Base-by-base conservation (phyloP, 2,329 filamentous ascomycete genomes). In the Alternaria postmessia region DNA sequence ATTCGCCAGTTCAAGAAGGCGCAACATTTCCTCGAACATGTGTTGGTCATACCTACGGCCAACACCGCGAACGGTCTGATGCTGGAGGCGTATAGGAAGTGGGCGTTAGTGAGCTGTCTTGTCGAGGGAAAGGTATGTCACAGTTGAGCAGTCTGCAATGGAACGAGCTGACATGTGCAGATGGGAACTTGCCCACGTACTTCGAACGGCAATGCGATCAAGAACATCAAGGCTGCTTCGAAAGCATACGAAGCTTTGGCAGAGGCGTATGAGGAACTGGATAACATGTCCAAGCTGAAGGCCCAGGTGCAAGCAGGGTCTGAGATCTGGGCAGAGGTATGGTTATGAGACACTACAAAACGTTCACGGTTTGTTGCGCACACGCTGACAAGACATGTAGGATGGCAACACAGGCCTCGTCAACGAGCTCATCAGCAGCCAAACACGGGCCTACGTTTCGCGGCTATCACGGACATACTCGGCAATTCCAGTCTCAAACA, bases 21-120 rank as follows among this genome's bases (percentile, higher is more conserved):
- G n/a, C 75, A 76, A 36, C 71, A 81, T 12, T 81, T 83, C 59
- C 72, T 85, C 34, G 82, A 85, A 66, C 76, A 79, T 54, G 76
- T 83, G 41, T 73, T 96, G 24, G 62, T 78, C 36, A 86, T 89
- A 3, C 88, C 89, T 58, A 92, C 93, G 0, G 82, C 84, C 0
- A 89, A 84, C 32, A 84, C 87, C 36, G 83, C 88, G 12, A 94
- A 90, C 77, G 89, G 88, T 75, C 84, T 96, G 51, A 95, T 95
- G 90, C 83, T 91, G 4, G 93, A 97, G 66, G 92, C 92, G 6
- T 94, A 96, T 82, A 96, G 94, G 80, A 96, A 94, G 78, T 97
- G 93, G 91, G 75, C 96, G 8, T 81, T 99, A 16, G 85, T 93
- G 9, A 88, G 88, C 54, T 83, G 97, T 55, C 81, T 99, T 18